Evolutionary conservation across 2,329 filamentous ascomycete genomes (phyloP).

Genomic region (Beauveria scarabaeidicola): DNA sequence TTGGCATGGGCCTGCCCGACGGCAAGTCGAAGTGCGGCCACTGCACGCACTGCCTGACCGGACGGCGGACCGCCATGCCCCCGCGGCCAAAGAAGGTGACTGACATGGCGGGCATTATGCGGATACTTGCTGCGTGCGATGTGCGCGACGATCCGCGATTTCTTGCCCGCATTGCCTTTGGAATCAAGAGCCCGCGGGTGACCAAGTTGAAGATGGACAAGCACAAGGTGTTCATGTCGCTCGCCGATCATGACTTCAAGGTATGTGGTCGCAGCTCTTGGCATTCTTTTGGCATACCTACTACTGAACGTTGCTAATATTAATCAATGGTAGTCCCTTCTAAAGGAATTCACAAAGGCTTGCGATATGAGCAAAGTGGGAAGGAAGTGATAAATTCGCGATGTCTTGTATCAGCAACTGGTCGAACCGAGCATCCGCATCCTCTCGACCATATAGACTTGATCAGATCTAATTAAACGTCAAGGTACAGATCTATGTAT

Average conservation of each 20-base stretch:
- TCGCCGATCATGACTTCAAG: conserved; percentile 42
- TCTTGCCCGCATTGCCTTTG: conserved; percentile 52
- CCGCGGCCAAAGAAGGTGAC: conserved; percentile 29
- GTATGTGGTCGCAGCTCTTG: conserved; percentile 17
- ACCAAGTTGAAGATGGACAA: conserved; percentile 38
- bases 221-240: conserved; percentile 38
- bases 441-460: neutral
- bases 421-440: neutral
- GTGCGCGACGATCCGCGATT: conserved; percentile 50
- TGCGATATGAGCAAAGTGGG: neutral
- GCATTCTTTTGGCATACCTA: no score
- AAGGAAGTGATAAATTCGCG: neutral
- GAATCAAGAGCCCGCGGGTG: conserved; percentile 50
- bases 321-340: neutral
- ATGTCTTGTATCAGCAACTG: neutral
- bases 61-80: conserved; percentile 29
- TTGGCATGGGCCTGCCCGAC: conserved; percentile 43
- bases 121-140: conserved; percentile 34
- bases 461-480: neutral
- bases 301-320: neutral
- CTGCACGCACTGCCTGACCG: conserved; percentile 35
- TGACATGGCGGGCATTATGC: conserved; percentile 30
- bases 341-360: neutral
- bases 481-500: no score
- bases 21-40: conserved; percentile 41